Conservation (phyloP, 2,329 filamentous ascomycete genomes). For the Alternaria sp. region DNA sequence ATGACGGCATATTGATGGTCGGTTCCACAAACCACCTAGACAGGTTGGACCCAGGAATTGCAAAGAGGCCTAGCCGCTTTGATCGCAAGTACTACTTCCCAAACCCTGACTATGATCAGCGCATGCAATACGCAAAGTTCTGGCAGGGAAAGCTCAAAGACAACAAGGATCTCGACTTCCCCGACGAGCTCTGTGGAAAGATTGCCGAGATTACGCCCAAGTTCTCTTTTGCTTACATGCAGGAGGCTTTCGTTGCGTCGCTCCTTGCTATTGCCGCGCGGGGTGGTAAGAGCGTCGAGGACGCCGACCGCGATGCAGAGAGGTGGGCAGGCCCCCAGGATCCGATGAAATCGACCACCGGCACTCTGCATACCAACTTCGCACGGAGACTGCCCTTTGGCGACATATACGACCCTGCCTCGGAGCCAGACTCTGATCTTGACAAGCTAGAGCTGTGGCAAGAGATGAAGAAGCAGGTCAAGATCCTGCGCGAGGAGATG, state of each 20-base stretch:
- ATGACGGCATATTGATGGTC: constrained; percentile 74
- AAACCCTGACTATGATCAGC: constrained; percentile 47
- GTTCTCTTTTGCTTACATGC: constrained; percentile 56
- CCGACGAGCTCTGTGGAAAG: constrained; percentile 47
- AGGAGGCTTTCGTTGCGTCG: constrained; percentile 52
- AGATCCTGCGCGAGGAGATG: constrained; percentile 51
- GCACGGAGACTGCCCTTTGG: background rate
- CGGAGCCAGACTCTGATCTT: constrained; percentile 26
- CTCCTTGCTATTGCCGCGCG: constrained; percentile 46
- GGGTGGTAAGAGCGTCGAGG: constrained; percentile 18
- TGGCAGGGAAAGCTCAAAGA: constrained; percentile 52
- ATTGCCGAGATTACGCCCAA: constrained; percentile 52
- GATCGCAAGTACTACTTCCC: constrained; percentile 57
- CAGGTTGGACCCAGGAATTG: constrained; percentile 67
- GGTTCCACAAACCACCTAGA: constrained; percentile 71
- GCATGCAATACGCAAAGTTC: constrained; percentile 52
- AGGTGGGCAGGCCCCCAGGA: constrained; percentile 38
- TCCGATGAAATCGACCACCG: constrained; percentile 20
- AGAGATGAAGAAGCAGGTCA: constrained; percentile 52
- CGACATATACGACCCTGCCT: background rate
- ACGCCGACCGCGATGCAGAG: constrained; percentile 13
- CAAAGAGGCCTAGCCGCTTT: constrained; percentile 55
- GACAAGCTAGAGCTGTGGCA: constrained; percentile 50
- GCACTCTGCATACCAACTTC: constrained; percentile 12
- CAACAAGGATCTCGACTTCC: constrained; percentile 49